Evolutionary conservation across 2,329 filamentous ascomycete species (phyloP), one percentile per base, ranked within the genome.

Genomic region (Sclerotinia minor): DNA sequence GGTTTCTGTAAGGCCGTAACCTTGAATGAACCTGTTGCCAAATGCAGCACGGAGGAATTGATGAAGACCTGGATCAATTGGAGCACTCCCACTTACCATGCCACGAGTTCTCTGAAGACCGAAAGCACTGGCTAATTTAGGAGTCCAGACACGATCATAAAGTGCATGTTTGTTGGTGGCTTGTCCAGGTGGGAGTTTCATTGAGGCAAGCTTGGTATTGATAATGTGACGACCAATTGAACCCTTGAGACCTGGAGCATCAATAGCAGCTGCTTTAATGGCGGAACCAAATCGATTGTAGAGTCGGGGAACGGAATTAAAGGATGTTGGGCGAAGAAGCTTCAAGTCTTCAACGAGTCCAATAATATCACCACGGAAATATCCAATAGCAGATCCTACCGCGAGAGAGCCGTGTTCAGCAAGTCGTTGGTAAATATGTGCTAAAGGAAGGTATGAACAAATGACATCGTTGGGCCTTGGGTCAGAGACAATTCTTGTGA

Each of bases 1-100:
- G 0, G 93, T 91, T 80, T 99, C 95, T 1, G 95, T 99, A 78
- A 99, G 83, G 60, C 95, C 95, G 78, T 94, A 99, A 41, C 94
- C 95, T 80, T 98, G 94, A 44, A 86, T 79, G 75, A 98, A 91
- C 75, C 88, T 83, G 79, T 89, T 91, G 69, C 86, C 90, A 71
- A 96, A 92, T 41, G 91, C 90, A 50, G 94, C 87, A 55, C 93
- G 90, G 60, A 98, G 85, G 81, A 98, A 97, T 75, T 92, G 85
- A 72, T 98, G 94, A 45, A 98, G 87, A 35, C 88, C 87, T 0
- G 93, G 92, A 74, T 98, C 94, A 53, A 99, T 86, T 69, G 94
- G 94, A 17, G 95, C 94, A 68, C 92, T 95, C 60, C 95, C 95
- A 68, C 90, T 94, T 67, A 96, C 85, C 88, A 97, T 91, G 71